Percentiles rank a stretch among this genome's conserved stretches.
These are phyloP conservation scores for Nothophoma quercina DNA, from an alignment of 2,329 filamentous ascomycete species.

Conservation along the genomic window DNA sequence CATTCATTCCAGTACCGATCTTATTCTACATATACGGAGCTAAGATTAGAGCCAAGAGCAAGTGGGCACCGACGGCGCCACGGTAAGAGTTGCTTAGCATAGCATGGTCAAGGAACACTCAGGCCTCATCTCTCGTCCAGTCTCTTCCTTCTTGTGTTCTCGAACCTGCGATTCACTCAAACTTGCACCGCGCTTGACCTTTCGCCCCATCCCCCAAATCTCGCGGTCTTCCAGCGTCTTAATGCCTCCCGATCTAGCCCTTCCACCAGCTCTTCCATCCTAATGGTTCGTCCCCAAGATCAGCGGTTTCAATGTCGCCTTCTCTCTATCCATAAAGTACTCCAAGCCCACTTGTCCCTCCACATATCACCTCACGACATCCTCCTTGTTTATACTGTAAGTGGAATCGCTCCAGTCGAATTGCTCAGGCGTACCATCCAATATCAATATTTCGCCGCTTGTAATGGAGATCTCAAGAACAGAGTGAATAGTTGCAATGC, in stretches of 20 bases:
- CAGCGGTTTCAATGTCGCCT: not conserved
- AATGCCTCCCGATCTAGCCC: constrained; percentile 15
- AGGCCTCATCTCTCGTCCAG: not conserved
- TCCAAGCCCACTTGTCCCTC: not conserved
- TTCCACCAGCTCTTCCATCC: constrained; percentile 2
- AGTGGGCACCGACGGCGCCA: constrained; percentile 36
- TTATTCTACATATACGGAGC: constrained; percentile 48
- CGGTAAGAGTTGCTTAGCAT: not conserved
- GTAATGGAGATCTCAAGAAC: constrained; percentile 1
- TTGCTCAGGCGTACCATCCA: constrained; percentile 18
- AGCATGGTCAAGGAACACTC: too few relatives aligned
- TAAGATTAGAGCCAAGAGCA: constrained; percentile 41
- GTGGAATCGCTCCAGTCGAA: constrained; percentile 12
- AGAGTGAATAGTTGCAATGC: constrained; percentile 1
- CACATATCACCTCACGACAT: not conserved
- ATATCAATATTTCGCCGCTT: not conserved
- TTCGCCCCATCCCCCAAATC: constrained; percentile 1
- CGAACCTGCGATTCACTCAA: not conserved
- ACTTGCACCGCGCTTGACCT: constrained; percentile 1
- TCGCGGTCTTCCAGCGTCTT: not conserved
- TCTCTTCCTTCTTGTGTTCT: not conserved
- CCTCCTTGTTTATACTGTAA: constrained; percentile 5
- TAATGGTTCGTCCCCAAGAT: not conserved
- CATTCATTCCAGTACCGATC: constrained; percentile 45
- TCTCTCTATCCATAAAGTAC: not conserved